Conservation (phyloP, 2,329 filamentous ascomycete species). For the Capronia americana region DNA sequence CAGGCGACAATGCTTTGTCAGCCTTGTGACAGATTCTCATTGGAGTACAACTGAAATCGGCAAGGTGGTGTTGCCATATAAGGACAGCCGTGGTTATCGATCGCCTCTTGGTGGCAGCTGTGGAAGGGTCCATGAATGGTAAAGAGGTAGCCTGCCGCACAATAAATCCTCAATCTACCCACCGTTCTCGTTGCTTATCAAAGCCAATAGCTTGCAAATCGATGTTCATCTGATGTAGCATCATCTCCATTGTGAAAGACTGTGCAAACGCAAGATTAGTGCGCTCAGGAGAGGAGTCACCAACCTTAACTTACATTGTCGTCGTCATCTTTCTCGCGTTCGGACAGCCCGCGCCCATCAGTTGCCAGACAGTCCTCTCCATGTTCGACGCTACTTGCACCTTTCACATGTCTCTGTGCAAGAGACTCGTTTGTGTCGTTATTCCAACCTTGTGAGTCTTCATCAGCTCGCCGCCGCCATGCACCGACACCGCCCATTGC, state of each 20-base stretch:
- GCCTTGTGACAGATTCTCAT: neutral
- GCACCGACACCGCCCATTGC: conserved; percentile 68
- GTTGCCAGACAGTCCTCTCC: neutral
- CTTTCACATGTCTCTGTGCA: neutral
- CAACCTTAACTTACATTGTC: conserved; percentile 35
- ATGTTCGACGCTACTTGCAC: neutral
- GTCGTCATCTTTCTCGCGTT: conserved; percentile 35
- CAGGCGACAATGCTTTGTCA: conserved; percentile 13
- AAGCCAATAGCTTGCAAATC: conserved; percentile 69
- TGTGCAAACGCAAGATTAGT: conserved; percentile 43
- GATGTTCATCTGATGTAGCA: conserved; percentile 70
- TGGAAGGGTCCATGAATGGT: neutral
- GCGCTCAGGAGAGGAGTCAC: conserved; percentile 29
- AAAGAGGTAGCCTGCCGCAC: neutral
- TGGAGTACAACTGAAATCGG: conserved; percentile 19
- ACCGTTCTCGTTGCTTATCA: conserved; percentile 63
- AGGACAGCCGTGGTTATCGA: neutral
- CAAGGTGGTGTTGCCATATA: conserved; percentile 19
- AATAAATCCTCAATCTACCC: conserved; percentile 55
- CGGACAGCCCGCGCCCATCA: neutral
- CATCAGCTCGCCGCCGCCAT: conserved; percentile 60
- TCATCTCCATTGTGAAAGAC: conserved; percentile 73
- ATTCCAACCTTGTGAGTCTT: conserved; percentile 42
- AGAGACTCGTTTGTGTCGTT: conserved; percentile 41
- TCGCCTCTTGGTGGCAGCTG: neutral